Evolutionary conservation across 805 yeast species (phyloP).

Genomic region (Cyberlindnera maclurae): DNA sequence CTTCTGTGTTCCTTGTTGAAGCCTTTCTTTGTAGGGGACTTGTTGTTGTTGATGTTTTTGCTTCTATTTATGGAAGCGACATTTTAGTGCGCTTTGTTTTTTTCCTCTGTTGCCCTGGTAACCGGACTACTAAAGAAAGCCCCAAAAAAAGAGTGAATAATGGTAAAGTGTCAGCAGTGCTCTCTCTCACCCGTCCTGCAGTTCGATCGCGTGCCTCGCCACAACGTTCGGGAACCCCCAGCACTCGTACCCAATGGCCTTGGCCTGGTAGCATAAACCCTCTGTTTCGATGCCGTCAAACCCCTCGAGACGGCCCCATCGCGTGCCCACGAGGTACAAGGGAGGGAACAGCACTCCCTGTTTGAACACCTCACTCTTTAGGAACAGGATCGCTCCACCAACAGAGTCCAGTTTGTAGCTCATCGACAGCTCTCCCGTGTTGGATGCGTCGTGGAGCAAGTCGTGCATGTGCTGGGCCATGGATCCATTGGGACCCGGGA

Average conservation of each 20-base stretch:
- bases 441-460: conserved; percentile 7
- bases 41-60: no score
- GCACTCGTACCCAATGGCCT: conserved; percentile 37
- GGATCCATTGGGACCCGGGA: conserved; percentile 10
- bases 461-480: conserved; percentile 3
- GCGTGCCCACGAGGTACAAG: conserved; percentile 36
- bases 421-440: conserved; percentile 1
- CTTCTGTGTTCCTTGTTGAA: no score
- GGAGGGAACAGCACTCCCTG: conserved; percentile 43
- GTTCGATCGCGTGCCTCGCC: conserved; percentile 1
- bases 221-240: conserved; percentile 42
- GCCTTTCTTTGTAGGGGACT: no score
- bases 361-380: conserved; percentile 32
- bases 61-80: no score
- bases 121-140: no score
- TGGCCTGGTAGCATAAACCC: conserved; percentile 44
- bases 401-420: conserved; percentile 34
- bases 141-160: no score
- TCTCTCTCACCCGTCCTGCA: no score
- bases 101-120: no score
- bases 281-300: conserved; percentile 50
- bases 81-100: no score
- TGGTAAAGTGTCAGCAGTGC: no score
- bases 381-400: conserved; percentile 43
- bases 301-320: conserved; percentile 41